Evolutionary conservation across 2,329 filamentous ascomycete species (phyloP).

Genomic region (Dryadomyces sulphureus): DNA sequence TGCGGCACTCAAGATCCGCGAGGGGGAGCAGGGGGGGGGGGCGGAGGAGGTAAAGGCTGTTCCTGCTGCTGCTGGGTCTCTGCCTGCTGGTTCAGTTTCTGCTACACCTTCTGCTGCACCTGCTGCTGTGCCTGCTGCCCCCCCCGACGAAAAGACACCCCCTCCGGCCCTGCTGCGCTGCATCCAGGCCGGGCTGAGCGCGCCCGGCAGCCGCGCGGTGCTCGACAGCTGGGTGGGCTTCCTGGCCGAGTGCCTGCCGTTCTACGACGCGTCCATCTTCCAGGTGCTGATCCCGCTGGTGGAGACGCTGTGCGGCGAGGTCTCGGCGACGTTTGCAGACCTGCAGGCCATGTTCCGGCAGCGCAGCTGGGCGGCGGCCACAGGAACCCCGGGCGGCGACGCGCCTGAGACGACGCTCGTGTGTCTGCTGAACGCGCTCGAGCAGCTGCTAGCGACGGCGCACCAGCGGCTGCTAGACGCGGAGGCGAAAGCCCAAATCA

Average conservation of each 20-base stretch:
- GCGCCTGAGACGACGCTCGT: slow-evolving; percentile 61
- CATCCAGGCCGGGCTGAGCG: slow-evolving; percentile 67
- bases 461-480: slow-evolving; percentile 71
- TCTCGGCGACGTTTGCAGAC: slow-evolving; percentile 55
- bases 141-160: slow-evolving; percentile 32
- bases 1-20: slow-evolving; percentile 53
- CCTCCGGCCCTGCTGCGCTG: slow-evolving; percentile 66
- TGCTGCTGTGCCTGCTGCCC: slow-evolving; percentile 9
- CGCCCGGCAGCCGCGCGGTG: slow-evolving; percentile 56
- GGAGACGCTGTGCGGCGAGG: slow-evolving; percentile 72
- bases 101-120: background rate
- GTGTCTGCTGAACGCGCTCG: slow-evolving; percentile 80
- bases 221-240: slow-evolving; percentile 89
- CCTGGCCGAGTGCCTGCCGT: slow-evolving; percentile 65
- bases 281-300: slow-evolving; percentile 83
- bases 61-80: too few species aligned
- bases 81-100: too few species aligned
- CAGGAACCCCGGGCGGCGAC: slow-evolving; percentile 11
- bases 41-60: too few species aligned
- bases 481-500: slow-evolving; percentile 51
- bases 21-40: too few species aligned
- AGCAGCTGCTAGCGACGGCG: slow-evolving; percentile 74
- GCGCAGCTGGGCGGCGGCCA: background rate
- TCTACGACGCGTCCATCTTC: slow-evolving; percentile 76
- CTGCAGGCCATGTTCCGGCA: slow-evolving; percentile 49